Evolutionary conservation across 1,284 basidiomycete species (phyloP), one percentile per base, ranked within the genome.

Genomic region (Meira miltonrushii): DNA sequence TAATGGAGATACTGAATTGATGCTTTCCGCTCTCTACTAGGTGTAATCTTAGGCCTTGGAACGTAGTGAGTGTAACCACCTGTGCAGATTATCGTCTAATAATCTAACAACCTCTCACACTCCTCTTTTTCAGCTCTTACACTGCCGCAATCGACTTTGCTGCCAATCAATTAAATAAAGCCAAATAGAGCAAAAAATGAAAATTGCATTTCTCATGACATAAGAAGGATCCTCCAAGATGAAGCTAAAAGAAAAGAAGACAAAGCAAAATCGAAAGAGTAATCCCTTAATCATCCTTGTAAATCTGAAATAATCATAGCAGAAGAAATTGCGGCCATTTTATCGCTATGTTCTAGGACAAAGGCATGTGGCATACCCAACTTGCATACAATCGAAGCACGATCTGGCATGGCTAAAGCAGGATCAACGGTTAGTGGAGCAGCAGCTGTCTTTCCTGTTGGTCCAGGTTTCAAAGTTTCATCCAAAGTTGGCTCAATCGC

Each of bases 11-110:
- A 39, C 50, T 53, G 50, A 41, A 5, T 17, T 53, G 2, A n/a
- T 15, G 2, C 6, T 28, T 53, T 6, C 17, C 8, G 17, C 50
- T 4, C 50, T 37, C n/a, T 4, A 7, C 62, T 68, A 9, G 72
- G 71, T 44, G 69, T 78, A 39, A 68, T 78, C 28, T 69, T 77
- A 3, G 74, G 72, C 11, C 23, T 74, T 4, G 74, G 74, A 1
- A 59, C 64, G 0, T 66, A 60, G 54, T 56, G 38, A 40, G 53
- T 54, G 15, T 15, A 6, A 19, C 8, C 13, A n/a, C 21, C 17
- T 5, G 5, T 13, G 17, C 12, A 13, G n/a, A n/a, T n/a, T 39
- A 47, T 23, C 19, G n/a, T 13, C 23, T 15, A 17, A 13, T 48
- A 44, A 17, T 8, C n/a, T 19, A 21, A 39, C 43, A 21, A 1